Evolutionary conservation across 2,329 filamentous ascomycete species (phyloP).

Genomic region (Capronia coronata): DNA sequence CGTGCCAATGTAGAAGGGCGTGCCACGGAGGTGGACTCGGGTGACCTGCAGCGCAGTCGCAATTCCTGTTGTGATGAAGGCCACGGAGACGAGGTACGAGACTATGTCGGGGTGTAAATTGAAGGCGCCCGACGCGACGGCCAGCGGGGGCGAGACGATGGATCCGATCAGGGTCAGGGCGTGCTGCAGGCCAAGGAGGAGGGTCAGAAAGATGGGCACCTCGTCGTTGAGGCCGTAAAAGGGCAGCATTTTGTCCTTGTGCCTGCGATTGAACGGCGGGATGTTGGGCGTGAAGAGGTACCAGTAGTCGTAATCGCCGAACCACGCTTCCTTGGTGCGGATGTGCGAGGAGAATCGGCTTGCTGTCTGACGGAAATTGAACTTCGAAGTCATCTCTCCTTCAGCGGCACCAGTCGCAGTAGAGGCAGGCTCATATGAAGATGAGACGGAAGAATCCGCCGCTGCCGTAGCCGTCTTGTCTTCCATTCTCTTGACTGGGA

Average conservation of each 20-base stretch:
- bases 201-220: slow-evolving; percentile 67
- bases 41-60: slow-evolving; percentile 72
- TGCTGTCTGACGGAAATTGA: slow-evolving; percentile 6
- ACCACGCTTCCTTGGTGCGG: slow-evolving; percentile 38
- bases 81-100: slow-evolving; percentile 73
- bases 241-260: slow-evolving; percentile 52
- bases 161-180: slow-evolving; percentile 68
- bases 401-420: no score
- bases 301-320: slow-evolving; percentile 50
- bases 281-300: slow-evolving; percentile 51
- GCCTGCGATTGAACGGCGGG: slow-evolving; percentile 45
- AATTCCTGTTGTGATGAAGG: slow-evolving; percentile 70
- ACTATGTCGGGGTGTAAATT: slow-evolving; percentile 56
- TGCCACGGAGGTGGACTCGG: slow-evolving; percentile 64
- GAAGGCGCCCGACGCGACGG: slow-evolving; percentile 57
- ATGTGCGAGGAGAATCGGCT: slow-evolving; percentile 26
- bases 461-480: no score
- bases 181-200: slow-evolving; percentile 74
- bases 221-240: slow-evolving; percentile 78
- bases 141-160: slow-evolving; percentile 71
- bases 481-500: no score
- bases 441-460: no score
- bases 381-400: no score
- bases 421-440: no score
- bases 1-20: slow-evolving; percentile 70